Conservation (phyloP, 257 asterid species). For the Nicotiana sylvestris region DNA sequence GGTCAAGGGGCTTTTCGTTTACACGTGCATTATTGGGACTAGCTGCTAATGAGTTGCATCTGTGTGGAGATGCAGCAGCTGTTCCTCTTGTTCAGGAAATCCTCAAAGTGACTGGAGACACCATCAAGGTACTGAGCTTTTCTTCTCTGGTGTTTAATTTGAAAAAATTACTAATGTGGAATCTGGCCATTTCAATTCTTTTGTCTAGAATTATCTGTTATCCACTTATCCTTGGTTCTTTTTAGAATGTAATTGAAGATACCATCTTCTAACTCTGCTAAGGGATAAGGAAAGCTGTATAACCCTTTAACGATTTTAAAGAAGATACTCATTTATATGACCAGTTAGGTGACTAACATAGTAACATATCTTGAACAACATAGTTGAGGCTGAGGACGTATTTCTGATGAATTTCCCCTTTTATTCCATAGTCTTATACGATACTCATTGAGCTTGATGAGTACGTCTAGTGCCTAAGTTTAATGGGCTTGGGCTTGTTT, state of each 20-base stretch:
- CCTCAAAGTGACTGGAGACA: constrained; percentile 83
- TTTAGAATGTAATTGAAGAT: background rate
- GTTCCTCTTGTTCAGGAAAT: constrained; percentile 81
- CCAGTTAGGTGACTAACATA: background rate
- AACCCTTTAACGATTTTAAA: background rate
- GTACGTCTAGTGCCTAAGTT: background rate
- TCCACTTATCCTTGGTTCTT: background rate
- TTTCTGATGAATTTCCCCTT: background rate
- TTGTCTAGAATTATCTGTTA: background rate
- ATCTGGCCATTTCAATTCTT: background rate
- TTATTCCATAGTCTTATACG: background rate
- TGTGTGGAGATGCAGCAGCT: constrained; percentile 95
- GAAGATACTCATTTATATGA: background rate
- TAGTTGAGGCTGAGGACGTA: background rate
- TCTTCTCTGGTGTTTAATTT: background rate
- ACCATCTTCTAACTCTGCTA: background rate
- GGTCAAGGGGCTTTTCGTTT: constrained; percentile 81
- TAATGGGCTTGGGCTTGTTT: background rate
- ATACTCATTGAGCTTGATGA: constrained; percentile 1
- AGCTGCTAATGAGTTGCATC: constrained; percentile 86
- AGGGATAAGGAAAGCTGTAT: background rate
- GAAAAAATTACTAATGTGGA: background rate
- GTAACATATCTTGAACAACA: background rate
- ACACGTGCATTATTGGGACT: constrained; percentile 93
- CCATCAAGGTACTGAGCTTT: constrained; percentile 43